phyloP scores from a whole-genome alignment of 768 basidiomycete species.

The Russula vinacea region DNA sequence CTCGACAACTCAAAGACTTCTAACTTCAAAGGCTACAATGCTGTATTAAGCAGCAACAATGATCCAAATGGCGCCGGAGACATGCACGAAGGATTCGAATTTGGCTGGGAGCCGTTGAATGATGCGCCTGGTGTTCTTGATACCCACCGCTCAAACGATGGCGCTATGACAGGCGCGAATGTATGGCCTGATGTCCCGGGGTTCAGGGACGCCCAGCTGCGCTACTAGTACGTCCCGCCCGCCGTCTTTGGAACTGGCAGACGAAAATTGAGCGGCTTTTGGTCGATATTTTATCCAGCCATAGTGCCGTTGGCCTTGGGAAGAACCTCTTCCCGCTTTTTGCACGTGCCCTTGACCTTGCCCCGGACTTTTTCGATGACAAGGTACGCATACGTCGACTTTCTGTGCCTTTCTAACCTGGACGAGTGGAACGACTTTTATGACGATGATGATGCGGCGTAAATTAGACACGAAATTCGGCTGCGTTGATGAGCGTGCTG shows the following conservation, averaged over 20 bases:
- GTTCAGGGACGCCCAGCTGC: conserved; percentile 56
- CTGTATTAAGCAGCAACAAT: conserved; percentile 68
- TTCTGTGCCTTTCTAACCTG: neutral
- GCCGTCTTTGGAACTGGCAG: neutral
- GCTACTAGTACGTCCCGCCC: conserved; percentile 57
- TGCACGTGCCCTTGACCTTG: conserved; percentile 60
- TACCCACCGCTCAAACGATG: conserved; percentile 41
- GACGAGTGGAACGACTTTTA: neutral
- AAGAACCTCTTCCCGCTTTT: conserved; percentile 63
- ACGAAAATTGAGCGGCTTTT: too few relatives aligned
- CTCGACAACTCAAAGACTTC: conserved; percentile 62
- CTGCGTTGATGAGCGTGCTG: conserved; percentile 62
- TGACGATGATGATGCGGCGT: neutral
- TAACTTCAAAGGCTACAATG: conserved; percentile 77
- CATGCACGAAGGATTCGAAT: conserved; percentile 86
- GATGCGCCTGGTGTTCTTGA: conserved; percentile 30
- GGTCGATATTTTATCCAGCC: conserved; percentile 38
- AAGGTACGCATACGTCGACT: conserved; percentile 44
- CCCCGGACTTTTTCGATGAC: conserved; percentile 61
- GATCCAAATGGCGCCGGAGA: conserved; percentile 79
- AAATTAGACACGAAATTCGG: conserved; percentile 54
- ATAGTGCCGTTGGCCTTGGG: conserved; percentile 52
- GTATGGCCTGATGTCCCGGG: conserved; percentile 69
- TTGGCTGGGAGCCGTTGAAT: conserved; percentile 66
- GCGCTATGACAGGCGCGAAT: conserved; percentile 67